phyloP scores from a whole-genome alignment of 1,284 basidiomycete genomes.

The Trichosporon sp. region DNA sequence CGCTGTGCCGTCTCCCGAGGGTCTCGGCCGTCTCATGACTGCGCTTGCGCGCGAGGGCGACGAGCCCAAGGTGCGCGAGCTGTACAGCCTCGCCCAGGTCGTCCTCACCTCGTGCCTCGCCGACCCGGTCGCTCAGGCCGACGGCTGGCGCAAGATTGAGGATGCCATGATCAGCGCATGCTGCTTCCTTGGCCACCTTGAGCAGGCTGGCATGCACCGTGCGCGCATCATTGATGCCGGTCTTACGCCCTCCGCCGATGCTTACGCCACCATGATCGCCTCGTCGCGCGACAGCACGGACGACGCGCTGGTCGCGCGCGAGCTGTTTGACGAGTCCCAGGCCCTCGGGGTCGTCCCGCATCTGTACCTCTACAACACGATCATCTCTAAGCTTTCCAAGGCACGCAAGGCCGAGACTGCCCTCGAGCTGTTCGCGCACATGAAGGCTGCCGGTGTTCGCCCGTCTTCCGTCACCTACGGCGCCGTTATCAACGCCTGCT shows the following conservation, averaged over 20 bases:
- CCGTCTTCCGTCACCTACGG: constrained; percentile 92
- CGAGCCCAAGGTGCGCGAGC: constrained; percentile 58
- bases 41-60: constrained; percentile 61
- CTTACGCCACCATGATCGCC: constrained; percentile 83
- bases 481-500: constrained; percentile 85
- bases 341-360: constrained; percentile 66
- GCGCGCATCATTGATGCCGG: constrained; percentile 70
- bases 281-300: constrained; percentile 87
- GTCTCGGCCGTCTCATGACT: constrained; percentile 62
- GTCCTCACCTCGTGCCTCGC: constrained; percentile 51
- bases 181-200: constrained; percentile 71
- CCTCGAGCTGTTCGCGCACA: constrained; percentile 76
- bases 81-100: constrained; percentile 67
- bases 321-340: constrained; percentile 75
- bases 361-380: constrained; percentile 87
- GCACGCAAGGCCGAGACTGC: constrained; percentile 86
- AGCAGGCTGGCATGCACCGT: constrained; percentile 73
- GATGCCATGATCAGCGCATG: constrained; percentile 80
- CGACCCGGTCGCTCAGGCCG: constrained; percentile 39
- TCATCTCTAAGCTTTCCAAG: constrained; percentile 88
- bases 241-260: constrained; percentile 73
- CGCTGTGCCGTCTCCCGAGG: constrained; percentile 29
- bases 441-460: constrained; percentile 55
- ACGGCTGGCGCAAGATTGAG: constrained; percentile 72
- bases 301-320: constrained; percentile 77